Conservation (phyloP, 2,329 filamentous ascomycete genomes). For the Fusarium begoniae region DNA sequence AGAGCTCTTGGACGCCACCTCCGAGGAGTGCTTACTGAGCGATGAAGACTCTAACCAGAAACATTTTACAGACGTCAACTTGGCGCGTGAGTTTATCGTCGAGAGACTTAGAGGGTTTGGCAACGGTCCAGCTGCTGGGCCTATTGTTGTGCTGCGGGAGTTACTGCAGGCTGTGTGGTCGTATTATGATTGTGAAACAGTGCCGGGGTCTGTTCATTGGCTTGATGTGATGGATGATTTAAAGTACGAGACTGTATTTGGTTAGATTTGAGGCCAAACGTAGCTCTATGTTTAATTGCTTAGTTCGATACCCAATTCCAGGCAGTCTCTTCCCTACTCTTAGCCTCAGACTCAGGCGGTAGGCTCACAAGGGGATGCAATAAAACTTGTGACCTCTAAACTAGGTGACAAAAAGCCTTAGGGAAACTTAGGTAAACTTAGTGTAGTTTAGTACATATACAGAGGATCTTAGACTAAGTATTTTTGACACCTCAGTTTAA, state of each 20-base stretch:
- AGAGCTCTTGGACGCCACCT: neutral
- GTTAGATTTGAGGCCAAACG: neutral
- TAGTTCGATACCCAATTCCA: neutral
- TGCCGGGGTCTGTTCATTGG: conserved; percentile 17
- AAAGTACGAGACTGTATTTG: conserved; percentile 33
- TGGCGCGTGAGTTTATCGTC: conserved; percentile 20
- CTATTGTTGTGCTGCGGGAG: conserved; percentile 22
- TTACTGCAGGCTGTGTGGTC: conserved; percentile 25
- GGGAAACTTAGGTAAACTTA: no score
- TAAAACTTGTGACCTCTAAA: no score
- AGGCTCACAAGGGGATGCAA: neutral
- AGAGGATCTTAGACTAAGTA: no score
- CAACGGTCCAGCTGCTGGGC: neutral
- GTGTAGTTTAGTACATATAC: no score
- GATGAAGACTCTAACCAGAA: neutral
- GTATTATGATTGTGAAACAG: conserved; percentile 24
- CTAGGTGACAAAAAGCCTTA: no score
- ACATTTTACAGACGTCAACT: conserved; percentile 4
- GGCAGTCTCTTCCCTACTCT: neutral
- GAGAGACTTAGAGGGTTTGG: conserved; percentile 9
- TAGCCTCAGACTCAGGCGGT: neutral
- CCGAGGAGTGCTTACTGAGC: neutral
- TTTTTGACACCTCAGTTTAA: no score
- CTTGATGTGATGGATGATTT: conserved; percentile 26
- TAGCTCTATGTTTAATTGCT: neutral